Evolutionary conservation across 129 eudicot species (phyloP).

Genomic region (Daucus carota): DNA sequence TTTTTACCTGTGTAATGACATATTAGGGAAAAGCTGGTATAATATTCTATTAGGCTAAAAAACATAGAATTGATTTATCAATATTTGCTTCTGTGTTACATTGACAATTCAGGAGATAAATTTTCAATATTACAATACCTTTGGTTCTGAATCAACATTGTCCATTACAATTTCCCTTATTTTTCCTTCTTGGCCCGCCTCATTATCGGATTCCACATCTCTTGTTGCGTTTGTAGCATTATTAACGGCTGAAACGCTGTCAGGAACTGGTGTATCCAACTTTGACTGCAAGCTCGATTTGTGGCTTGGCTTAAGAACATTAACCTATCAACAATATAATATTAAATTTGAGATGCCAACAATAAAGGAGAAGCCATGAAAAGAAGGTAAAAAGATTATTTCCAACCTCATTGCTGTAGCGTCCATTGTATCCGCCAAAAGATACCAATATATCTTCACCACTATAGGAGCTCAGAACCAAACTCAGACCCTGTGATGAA

Average conservation of each 20-base stretch:
- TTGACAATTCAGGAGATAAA: not conserved
- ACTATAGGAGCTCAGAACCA: slow-evolving; percentile 74
- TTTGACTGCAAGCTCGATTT: slow-evolving; percentile 81
- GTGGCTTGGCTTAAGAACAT: slow-evolving; percentile 93
- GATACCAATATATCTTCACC: slow-evolving; percentile 90
- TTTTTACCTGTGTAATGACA: slow-evolving; percentile 40
- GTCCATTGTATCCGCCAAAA: slow-evolving; percentile 98
- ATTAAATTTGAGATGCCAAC: slow-evolving; percentile 11
- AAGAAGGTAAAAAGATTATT: slow-evolving; percentile 5
- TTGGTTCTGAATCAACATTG: slow-evolving; percentile 48
- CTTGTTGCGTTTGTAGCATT: slow-evolving; percentile 80
- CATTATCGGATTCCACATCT: slow-evolving; percentile 71
- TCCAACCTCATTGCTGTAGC: slow-evolving; percentile 90
- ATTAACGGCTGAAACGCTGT: slow-evolving; percentile 77
- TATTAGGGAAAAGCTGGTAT: too few relatives aligned
- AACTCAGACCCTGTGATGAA: slow-evolving; percentile 71
- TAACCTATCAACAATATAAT: slow-evolving; percentile 41
- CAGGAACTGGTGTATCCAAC: slow-evolving; percentile 65
- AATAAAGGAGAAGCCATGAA: slow-evolving; percentile 9
- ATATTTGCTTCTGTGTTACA: not conserved
- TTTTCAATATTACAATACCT: slow-evolving; percentile 26
- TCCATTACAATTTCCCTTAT: slow-evolving; percentile 80
- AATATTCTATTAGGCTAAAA: not conserved
- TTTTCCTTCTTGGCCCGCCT: slow-evolving; percentile 77
- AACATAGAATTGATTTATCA: not conserved